Conservation (phyloP, 2,329 filamentous ascomycete species). For the Stachybotrys elegans region DNA sequence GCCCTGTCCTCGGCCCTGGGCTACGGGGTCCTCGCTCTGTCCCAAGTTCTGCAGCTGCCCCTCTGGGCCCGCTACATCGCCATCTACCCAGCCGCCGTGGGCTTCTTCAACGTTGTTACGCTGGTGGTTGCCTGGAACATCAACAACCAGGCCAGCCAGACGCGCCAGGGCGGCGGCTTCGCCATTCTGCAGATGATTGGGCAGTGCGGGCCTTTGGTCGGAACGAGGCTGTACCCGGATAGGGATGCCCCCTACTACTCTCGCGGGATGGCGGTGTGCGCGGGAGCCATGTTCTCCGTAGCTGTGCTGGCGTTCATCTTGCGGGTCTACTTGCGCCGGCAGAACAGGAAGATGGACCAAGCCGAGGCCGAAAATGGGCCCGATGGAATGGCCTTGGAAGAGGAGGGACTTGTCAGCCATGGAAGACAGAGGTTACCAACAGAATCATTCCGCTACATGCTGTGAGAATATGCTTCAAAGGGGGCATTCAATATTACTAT, state of each 20-base stretch:
- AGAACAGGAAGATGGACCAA: slow-evolving; percentile 43
- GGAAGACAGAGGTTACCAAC: slow-evolving; percentile 14
- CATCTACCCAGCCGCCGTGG: slow-evolving; percentile 71
- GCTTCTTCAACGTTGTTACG: slow-evolving; percentile 81
- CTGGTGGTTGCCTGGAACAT: slow-evolving; percentile 84
- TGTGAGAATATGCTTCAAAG: too few species aligned
- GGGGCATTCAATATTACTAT: too few species aligned
- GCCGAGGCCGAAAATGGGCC: slow-evolving; percentile 20
- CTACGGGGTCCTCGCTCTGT: slow-evolving; percentile 56
- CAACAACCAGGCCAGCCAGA: slow-evolving; percentile 72
- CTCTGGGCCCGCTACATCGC: slow-evolving; percentile 61
- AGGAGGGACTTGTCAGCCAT: slow-evolving; percentile 33
- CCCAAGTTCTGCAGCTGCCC: slow-evolving; percentile 38
- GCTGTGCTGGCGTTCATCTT: slow-evolving; percentile 49
- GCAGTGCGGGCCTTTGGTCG: slow-evolving; percentile 71
- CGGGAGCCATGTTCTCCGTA: slow-evolving; percentile 57
- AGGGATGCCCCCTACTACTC: slow-evolving; percentile 57
- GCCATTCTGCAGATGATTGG: slow-evolving; percentile 78
- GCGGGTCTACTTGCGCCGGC: slow-evolving; percentile 45
- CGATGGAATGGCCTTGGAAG: slow-evolving; percentile 24
- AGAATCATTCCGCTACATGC: slow-evolving; percentile 40
- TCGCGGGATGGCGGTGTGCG: slow-evolving; percentile 58
- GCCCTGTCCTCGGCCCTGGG: slow-evolving; percentile 61
- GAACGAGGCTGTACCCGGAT: slow-evolving; percentile 60
- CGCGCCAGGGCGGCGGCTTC: slow-evolving; percentile 69